phyloP scores from a whole-genome alignment of 2,329 filamentous ascomycete genomes.

The Fusarium robinianum region DNA sequence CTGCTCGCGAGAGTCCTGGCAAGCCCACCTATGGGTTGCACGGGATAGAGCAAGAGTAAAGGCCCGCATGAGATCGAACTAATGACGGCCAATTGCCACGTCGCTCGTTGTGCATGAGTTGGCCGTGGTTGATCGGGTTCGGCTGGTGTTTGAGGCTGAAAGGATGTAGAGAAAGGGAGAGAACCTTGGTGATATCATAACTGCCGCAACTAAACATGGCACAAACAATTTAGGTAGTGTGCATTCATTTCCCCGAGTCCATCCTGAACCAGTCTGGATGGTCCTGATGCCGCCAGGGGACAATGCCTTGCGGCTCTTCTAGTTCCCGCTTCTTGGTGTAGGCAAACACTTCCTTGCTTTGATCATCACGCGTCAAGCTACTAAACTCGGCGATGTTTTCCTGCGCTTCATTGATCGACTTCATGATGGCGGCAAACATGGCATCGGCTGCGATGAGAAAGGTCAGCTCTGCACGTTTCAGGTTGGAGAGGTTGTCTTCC shows the following conservation, averaged over 20 bases:
- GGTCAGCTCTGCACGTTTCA: conserved; percentile 16
- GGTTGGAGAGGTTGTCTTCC: conserved; percentile 35
- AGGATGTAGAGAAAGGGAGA: no score
- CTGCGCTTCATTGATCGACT: conserved; percentile 52
- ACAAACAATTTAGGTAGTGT: conserved; percentile 5
- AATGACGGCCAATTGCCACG: no score
- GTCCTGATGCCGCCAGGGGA: conserved; percentile 62
- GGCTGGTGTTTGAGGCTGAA: no score
- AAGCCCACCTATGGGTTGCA: no score
- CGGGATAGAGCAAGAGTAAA: no score
- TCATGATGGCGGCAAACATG: conserved; percentile 53
- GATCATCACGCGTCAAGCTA: conserved; percentile 51
- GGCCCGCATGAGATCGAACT: no score
- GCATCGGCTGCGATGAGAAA: conserved; percentile 50
- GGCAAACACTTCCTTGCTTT: conserved; percentile 55
- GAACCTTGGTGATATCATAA: conserved; percentile 10
- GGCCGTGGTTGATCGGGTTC: no score
- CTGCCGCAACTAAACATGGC: conserved; percentile 8
- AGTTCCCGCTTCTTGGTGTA: conserved; percentile 58
- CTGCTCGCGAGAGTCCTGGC: no score
- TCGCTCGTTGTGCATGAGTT: no score
- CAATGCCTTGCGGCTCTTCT: conserved; percentile 60
- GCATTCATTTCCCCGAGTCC: conserved; percentile 32
- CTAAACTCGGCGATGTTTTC: conserved; percentile 58
- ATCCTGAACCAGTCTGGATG: conserved; percentile 61